Percentiles rank a stretch among this genome's conserved stretches.
phyloP scores from a whole-genome alignment of 768 basidiomycete species.

The Mycena epipterygia region DNA sequence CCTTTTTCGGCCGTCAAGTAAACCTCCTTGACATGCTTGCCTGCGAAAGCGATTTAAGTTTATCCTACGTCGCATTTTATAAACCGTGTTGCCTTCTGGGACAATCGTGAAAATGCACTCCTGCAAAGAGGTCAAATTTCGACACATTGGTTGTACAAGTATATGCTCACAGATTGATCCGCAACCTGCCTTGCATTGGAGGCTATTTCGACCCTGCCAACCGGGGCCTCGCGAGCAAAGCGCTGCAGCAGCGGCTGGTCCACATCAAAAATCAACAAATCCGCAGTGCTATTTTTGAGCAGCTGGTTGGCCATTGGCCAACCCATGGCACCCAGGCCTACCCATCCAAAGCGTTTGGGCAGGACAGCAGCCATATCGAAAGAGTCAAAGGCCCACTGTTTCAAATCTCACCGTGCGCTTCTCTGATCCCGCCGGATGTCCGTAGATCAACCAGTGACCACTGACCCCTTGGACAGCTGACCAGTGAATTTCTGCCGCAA shows the following conservation, averaged over 20 bases:
- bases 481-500: slow-evolving; percentile 3
- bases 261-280: slow-evolving; percentile 53
- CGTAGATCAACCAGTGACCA: slow-evolving; percentile 8
- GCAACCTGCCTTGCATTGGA: slow-evolving; percentile 50
- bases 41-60: slow-evolving; percentile 33
- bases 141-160: neutral
- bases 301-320: slow-evolving; percentile 58
- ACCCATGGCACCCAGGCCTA: slow-evolving; percentile 59
- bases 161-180: slow-evolving; percentile 50
- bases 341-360: slow-evolving; percentile 51
- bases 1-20: slow-evolving; percentile 51
- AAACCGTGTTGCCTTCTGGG: slow-evolving; percentile 49
- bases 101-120: slow-evolving; percentile 57
- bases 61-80: neutral
- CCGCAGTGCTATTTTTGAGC: slow-evolving; percentile 45
- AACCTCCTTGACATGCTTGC: slow-evolving; percentile 54
- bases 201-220: slow-evolving; percentile 39
- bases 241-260: slow-evolving; percentile 42
- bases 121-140: slow-evolving; percentile 36
- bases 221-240: slow-evolving; percentile 42
- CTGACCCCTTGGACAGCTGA: too few relatives aligned
- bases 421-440: slow-evolving; percentile 25
- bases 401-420: slow-evolving; percentile 23
- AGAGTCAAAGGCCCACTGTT: neutral
- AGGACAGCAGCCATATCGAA: slow-evolving; percentile 33